phyloP scores from a whole-genome alignment of 768 basidiomycete species.

The Saitozyma podzolica region DNA sequence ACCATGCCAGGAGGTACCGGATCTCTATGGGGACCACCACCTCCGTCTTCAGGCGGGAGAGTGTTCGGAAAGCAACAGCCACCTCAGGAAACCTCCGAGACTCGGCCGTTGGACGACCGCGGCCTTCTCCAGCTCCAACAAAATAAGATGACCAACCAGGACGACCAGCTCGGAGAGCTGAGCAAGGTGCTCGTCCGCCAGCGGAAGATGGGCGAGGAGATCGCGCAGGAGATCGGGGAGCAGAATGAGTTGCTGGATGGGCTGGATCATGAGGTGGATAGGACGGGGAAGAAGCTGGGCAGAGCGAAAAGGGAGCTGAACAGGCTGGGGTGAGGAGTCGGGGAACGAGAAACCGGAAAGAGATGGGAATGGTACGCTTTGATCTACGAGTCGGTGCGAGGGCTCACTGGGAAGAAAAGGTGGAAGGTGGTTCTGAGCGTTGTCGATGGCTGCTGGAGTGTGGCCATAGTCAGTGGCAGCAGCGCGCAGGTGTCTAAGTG shows the following conservation, averaged over 20 bases:
- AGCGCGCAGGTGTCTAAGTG: too few species aligned
- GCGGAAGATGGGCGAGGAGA: slow-evolving; percentile 80
- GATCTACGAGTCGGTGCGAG: too few species aligned
- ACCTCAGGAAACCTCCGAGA: slow-evolving; percentile 77
- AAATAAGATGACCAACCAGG: slow-evolving; percentile 78
- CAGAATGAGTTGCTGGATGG: slow-evolving; percentile 87
- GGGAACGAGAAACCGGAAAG: not conserved
- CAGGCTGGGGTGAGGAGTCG: slow-evolving; percentile 62
- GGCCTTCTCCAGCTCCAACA: slow-evolving; percentile 79
- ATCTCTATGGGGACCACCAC: not conserved
- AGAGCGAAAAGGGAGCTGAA: slow-evolving; percentile 79
- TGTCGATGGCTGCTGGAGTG: too few species aligned
- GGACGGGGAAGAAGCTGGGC: slow-evolving; percentile 74
- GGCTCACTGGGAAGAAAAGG: too few species aligned
- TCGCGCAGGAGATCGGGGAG: slow-evolving; percentile 72
- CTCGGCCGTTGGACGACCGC: slow-evolving; percentile 80
- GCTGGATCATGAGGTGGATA: slow-evolving; percentile 72
- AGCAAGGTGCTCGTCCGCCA: slow-evolving; percentile 81
- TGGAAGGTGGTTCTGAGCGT: too few species aligned
- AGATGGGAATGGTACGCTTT: too few species aligned
- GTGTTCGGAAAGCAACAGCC: slow-evolving; percentile 68
- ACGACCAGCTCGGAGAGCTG: slow-evolving; percentile 73
- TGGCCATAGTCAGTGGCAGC: too few species aligned
- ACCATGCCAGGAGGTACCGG: slow-evolving; percentile 18
- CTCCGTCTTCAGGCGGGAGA: slow-evolving; percentile 50